Evolutionary conservation across 495 filamentous ascomycete species (phyloP).

Genomic region (Tuber borchii): DNA sequence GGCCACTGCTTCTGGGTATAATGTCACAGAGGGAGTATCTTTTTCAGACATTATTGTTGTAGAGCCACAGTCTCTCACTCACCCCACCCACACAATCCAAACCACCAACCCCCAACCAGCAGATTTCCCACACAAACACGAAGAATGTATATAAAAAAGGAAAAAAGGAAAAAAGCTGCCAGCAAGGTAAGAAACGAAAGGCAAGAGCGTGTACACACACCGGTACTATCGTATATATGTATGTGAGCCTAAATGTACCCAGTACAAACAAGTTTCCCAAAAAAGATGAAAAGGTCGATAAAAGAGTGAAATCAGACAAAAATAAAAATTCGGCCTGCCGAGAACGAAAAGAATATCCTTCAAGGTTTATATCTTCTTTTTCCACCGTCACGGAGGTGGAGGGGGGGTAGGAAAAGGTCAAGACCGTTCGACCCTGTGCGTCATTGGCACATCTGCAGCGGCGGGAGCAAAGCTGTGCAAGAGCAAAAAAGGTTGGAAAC

Average conservation of each 20-base stretch:
- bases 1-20: constrained; percentile 25
- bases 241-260: neutral
- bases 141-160: neutral
- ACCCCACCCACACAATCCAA: neutral
- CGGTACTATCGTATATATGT: constrained; percentile 2
- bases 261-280: neutral
- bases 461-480: neutral
- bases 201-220: neutral
- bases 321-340: constrained; percentile 24
- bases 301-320: neutral
- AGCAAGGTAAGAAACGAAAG: constrained; percentile 8
- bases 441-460: neutral
- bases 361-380: neutral
- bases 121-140: neutral
- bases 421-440: neutral
- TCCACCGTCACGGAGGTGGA: neutral
- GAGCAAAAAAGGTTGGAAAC: neutral
- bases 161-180: constrained; percentile 4
- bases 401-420: neutral
- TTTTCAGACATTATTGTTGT: constrained; percentile 11
- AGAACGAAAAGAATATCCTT: neutral
- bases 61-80: neutral
- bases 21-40: constrained; percentile 18
- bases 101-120: neutral
- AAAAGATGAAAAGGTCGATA: neutral